Evolutionary conservation across 2,329 filamentous ascomycete species (phyloP), one percentile per base, ranked within the genome.

Genomic region (Neocatenulostroma microsporum): DNA sequence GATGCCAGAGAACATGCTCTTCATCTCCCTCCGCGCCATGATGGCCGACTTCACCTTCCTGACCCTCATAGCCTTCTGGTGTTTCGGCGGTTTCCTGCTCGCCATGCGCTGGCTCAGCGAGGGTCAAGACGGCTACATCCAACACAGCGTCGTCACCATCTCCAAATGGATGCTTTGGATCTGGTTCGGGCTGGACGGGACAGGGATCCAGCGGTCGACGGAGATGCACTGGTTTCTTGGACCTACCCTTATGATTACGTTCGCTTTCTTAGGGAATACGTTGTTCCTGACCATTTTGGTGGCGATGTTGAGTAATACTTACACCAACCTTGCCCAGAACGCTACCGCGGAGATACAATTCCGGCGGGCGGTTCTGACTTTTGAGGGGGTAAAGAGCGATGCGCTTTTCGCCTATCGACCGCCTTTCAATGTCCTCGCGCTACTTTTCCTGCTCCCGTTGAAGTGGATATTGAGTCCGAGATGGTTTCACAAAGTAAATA

Each of bases 101-200:
- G 83, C 83, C 17, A 73, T 93, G 57, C 71, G 80, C 23, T 91
- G 85, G 84, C 74, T 93, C 7, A 77, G 78, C 41, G 72, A 82
- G 46, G 78, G 76, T 14, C 55, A 61, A 42, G 57, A 60, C 60
- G 58, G 58, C 15, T 54, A 49, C 30, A 47, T 48, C 12, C 47
- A 40, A 5, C 56, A 62, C 35, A 50, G 45, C 25, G 61, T 79
- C 4, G 63, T 82, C 61, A 84, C 80, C 1, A 87, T 91, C 44
- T 78, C 78, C 29, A 87, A 88, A 60, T 93, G 85, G 85, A 89
- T 93, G 84, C 73, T 91, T 2, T 91, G 83, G 73, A 88, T 93
- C 46, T 93, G 85, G 85, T 91, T 93, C 54, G 85, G 85, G 2
- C 73, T 93, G 2, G 85, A 91, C 50, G 85, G 58, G 23, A 82